These are phyloP conservation scores for Grosmannia huntii DNA, from an alignment of 2,329 filamentous ascomycete genomes.

Conservation along the genomic window DNA sequence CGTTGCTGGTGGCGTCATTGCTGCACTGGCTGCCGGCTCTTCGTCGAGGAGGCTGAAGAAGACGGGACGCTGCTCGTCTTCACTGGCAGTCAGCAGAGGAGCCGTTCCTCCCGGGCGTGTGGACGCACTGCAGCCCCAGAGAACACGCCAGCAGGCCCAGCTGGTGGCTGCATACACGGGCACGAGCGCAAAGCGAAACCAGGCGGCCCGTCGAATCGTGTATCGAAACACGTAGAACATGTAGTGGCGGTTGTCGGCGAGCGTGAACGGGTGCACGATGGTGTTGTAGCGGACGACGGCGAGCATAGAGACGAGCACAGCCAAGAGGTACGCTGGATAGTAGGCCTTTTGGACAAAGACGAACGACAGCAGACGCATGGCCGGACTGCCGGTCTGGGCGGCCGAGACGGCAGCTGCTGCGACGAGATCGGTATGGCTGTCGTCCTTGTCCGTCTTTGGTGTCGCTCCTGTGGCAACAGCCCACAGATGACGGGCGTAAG, in stretches of 20 bases:
- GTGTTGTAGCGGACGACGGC: conserved; percentile 67
- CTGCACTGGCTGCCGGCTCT: conserved; percentile 16
- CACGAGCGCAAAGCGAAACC: conserved; percentile 54
- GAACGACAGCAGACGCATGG: conserved; percentile 7
- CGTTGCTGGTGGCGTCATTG: conserved; percentile 23
- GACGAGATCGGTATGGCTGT: neutral
- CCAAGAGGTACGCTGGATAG: conserved; percentile 22
- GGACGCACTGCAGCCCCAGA: conserved; percentile 28
- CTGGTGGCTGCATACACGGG: conserved; percentile 58
- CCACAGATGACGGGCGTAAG: neutral
- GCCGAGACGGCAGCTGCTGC: neutral
- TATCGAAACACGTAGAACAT: conserved; percentile 93
- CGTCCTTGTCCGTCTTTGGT: neutral
- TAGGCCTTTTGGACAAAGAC: conserved; percentile 23
- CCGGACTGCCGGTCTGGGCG: neutral
- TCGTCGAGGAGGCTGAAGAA: conserved; percentile 12
- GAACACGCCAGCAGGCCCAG: conserved; percentile 53
- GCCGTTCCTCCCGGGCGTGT: neutral
- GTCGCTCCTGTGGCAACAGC: neutral
- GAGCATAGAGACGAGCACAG: conserved; percentile 24
- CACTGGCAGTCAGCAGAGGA: neutral
- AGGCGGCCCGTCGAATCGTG: conserved; percentile 53
- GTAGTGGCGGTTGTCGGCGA: conserved; percentile 94
- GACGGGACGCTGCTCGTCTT: neutral
- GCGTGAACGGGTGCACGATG: conserved; percentile 85